Base-by-base conservation (phyloP, 805 yeast genomes). In the Gaillardinia entomophila region DNA sequence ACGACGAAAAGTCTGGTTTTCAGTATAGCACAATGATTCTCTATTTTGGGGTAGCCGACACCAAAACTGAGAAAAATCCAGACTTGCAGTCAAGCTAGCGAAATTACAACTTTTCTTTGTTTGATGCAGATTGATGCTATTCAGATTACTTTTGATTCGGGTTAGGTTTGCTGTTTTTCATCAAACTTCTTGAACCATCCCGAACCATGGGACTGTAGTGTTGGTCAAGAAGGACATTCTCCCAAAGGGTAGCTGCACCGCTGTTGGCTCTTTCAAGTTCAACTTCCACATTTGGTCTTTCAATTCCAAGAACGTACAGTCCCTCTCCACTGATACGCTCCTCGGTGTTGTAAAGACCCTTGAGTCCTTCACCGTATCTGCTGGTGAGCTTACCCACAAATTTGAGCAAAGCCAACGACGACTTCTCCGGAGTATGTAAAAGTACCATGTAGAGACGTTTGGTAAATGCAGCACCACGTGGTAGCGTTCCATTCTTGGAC, bases 221-320 rank as follows among this genome's bases (percentile, higher is more conserved):
- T 40, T 78, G 75, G 36, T 80, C 82, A 35, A 92, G 62, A 26
- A 90, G 57, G 4, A 79, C 79, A 32, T 79, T 76, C 51, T 92
- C 98, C 95, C 96, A 92, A 23, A 90, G 60, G 0, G 88, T 82
- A 2, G 97, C 94, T 12, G 90, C 92, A 27, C 82, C 90, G 2
- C 95, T 74, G 49, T 92, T 89, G 44, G 84, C 66, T 52, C 90
- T 76, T 43, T 82, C 85, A 8, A 85, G 76, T 28, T 75, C 79
- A 6, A 66, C 62, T 33, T 61, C 66, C 31, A 53, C 41, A 25
- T 46, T 51, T 33, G 73, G 74, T 24, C 49, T 41, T 30, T 78
- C 87, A 43, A 80, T 66, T 17, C 77, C 74, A 50, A 82, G 82
- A 11, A 69, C 66, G 36, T 66, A 66, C 16, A 47, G 34, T 6